phyloP scores from a whole-genome alignment of 83 land plant species.

The Isoetes engelmannii region DNA sequence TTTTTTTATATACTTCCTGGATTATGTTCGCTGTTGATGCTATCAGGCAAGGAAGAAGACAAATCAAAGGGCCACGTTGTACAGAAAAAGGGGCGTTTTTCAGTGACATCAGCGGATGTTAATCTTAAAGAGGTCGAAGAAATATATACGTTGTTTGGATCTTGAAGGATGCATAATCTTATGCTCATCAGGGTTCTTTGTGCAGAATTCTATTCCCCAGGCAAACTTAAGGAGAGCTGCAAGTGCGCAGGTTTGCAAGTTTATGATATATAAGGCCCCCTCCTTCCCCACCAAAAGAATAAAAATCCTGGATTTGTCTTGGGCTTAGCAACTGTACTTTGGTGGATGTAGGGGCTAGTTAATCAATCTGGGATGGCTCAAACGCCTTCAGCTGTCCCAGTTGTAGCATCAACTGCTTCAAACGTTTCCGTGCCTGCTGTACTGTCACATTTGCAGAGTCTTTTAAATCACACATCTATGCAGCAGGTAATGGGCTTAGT shows the following conservation, averaged over 20 bases:
- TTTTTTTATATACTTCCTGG: no score
- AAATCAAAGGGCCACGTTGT: constrained; percentile 10
- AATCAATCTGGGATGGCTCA: background rate
- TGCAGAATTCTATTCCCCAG: background rate
- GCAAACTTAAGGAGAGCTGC: background rate
- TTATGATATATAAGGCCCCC: background rate
- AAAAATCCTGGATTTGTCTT: no score
- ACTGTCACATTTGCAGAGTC: constrained; percentile 1
- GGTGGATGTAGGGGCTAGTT: background rate
- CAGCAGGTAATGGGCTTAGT: constrained; percentile 6
- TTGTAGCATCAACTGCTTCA: background rate
- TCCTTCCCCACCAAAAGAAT: no score
- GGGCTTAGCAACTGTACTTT: no score
- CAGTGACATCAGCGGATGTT: constrained; percentile 26
- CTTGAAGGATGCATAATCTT: no score
- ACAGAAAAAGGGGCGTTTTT: constrained; percentile 25
- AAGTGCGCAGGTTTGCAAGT: constrained; percentile 1
- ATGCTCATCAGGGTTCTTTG: background rate
- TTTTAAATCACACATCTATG: background rate
- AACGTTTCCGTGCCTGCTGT: constrained; percentile 1
- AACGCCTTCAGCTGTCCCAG: background rate
- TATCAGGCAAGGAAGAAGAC: background rate
- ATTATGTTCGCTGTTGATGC: no score
- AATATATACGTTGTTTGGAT: no score
- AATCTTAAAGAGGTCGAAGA: constrained; percentile 9